Base-by-base conservation (phyloP, 148 eudicot genomes). In the Camellia granthamiana region DNA sequence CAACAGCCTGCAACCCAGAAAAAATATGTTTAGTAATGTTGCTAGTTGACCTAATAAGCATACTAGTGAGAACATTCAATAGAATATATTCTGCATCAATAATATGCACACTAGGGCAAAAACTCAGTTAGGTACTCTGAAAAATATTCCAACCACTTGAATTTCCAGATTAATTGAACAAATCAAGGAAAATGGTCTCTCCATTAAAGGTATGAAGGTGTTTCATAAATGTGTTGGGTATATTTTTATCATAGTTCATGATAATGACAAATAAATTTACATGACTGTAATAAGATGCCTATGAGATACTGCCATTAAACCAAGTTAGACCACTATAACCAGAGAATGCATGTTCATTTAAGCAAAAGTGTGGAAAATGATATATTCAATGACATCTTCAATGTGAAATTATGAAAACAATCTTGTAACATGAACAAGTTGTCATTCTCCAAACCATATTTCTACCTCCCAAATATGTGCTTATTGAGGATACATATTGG, bases 1-100 rank as follows among this genome's bases (percentile, higher is more conserved):
- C 98, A 77, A 92, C 66, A 2, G 89, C 90, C 98, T 93, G 92
- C 88, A 84, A 51, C 52, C 58, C 66, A 71, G 70, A 12, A 70
- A 71, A 14, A 41, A 23, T 5, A 8, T n/a, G 38, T 47, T 70
- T 47, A 61, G 61, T 60, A n/a, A 16, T 14, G 9, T 7, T 2
- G 4, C 4, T n/a, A 6, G n/a, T 49, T 18, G 18, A 63, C 18
- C 74, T 51, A 6, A 30, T 10, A 68, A 62, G 19, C 23, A 47
- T 47, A 58, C 49, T 11, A 47, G 3, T 47, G 46, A 74, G 67
- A 21, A 38, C 10, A 66, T 54, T 52, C 12, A 8, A 30, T 41
- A 51, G 67, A 41, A 10, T 65, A 47, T 55, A 7, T 21, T 16
- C 54, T 16, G 6, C 19, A 43, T 18, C 42, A 19, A 21, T 11